phyloP scores from a whole-genome alignment of 1,284 basidiomycete species.

The Sporisorium sorghi region DNA sequence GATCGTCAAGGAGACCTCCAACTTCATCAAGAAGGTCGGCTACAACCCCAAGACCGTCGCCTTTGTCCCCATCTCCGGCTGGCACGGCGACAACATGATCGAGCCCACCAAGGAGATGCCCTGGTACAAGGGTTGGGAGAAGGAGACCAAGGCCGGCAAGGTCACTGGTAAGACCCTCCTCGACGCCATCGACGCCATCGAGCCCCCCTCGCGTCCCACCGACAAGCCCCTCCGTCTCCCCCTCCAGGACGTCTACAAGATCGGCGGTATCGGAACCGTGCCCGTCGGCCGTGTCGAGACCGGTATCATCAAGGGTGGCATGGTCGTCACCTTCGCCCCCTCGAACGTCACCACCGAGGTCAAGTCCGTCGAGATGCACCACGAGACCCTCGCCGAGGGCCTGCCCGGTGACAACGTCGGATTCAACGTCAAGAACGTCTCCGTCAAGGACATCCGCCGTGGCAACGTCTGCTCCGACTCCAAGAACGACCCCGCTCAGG shows the following conservation, averaged over 20 bases:
- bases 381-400: conserved; percentile 97
- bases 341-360: conserved; percentile 99
- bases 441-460: conserved; percentile 99
- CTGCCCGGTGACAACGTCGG: conserved; percentile 98
- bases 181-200: conserved; percentile 99
- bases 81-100: conserved; percentile 99
- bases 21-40: conserved; percentile 99
- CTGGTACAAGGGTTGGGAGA: conserved; percentile 90
- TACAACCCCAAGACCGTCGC: conserved; percentile 99
- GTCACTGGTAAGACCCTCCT: conserved; percentile 98
- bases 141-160: conserved; percentile 86
- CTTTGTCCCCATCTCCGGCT: conserved; percentile 99
- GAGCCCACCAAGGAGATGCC: conserved; percentile 86
- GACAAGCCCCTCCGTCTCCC: conserved; percentile 99
- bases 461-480: conserved; percentile 99
- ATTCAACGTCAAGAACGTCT: conserved; percentile 93
- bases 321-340: conserved; percentile 95
- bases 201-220: conserved; percentile 93
- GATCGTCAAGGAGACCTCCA: conserved; percentile 99
- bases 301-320: conserved; percentile 99
- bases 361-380: conserved; percentile 99
- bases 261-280: conserved; percentile 99
- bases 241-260: conserved; percentile 99
- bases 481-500: conserved; percentile 99
- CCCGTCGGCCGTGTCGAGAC: conserved; percentile 99